Evolutionary conservation across 768 basidiomycete species (phyloP), one percentile per base, ranked within the genome.

Genomic region (Butyriboletus loyo): DNA sequence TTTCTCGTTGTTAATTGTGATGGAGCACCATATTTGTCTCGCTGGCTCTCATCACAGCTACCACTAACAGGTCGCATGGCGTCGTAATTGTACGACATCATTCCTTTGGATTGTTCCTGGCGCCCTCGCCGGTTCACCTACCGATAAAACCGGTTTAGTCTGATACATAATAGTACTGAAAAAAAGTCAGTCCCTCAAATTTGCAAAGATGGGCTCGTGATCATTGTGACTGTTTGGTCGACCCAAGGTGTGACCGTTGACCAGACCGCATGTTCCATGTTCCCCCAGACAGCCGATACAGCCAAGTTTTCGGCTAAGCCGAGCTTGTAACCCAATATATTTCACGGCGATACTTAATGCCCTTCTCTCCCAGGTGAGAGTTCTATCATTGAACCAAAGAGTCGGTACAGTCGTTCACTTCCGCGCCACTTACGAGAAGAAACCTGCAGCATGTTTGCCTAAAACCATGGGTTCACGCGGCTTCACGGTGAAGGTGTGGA

Each of bases 1-100:
- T 52, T 68, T 66, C 60, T 57, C 28, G 64, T 58, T 58, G 54
- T 60, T 66, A 66, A 69, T 70, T 67, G 60, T 60, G 61, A 70
- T 65, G 59, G 35, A 49, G 47, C 56, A 43, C 64, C 48, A 69
- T 46, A 70, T 68, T 68, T 66, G 57, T 70, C 44, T 30, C 53
- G 42, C 40, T 53, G 37, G 36, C 49, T 66, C 59, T 66, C 62
- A 64, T 56, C 58, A 47, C 36, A 49, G 48, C 40, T 48, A 41
- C 37, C 52, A 39, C 30, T 44, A 61, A 54, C 36, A 48, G 31
- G 21, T 62, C 47, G 57, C 52, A 56, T 54, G 27, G 30, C 48
- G 22, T 54, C 53, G 52, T 67, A 61, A 66, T 58, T 49, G 61
- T 66, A 67, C 63, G 63, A 65, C 58, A 68, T 56, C 40, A 49